phyloP scores from a whole-genome alignment of 2,329 filamentous ascomycete genomes.

The Arthrobotrys musiformis region DNA sequence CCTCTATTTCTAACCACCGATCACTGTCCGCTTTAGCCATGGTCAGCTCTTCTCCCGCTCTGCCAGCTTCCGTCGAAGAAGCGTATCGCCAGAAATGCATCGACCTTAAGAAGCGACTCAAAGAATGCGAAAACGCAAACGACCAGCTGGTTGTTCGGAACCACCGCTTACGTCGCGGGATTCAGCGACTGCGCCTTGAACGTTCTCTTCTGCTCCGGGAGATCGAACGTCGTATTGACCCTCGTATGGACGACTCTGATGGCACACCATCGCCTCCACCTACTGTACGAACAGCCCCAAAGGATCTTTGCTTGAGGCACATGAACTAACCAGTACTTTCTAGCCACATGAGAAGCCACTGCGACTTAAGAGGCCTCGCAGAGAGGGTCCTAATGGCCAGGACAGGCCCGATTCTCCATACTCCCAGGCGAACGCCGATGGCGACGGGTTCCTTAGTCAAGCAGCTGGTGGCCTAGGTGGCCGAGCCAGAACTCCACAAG shows the following conservation, averaged over 20 bases:
- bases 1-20: slow-evolving; percentile 7
- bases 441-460: slow-evolving; percentile 28
- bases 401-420: slow-evolving; percentile 58
- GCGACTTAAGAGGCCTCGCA: slow-evolving; percentile 72
- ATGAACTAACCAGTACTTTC: slow-evolving; percentile 3
- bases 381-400: slow-evolving; percentile 58
- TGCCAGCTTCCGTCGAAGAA: slow-evolving; percentile 91
- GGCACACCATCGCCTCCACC: slow-evolving; percentile 82
- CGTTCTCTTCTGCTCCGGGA: slow-evolving; percentile 79
- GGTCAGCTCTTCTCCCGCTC: slow-evolving; percentile 64
- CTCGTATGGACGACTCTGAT: slow-evolving; percentile 80
- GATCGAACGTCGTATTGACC: slow-evolving; percentile 77
- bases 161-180: slow-evolving; percentile 80
- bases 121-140: slow-evolving; percentile 91
- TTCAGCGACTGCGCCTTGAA: slow-evolving; percentile 91
- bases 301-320: not conserved
- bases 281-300: slow-evolving; percentile 69
- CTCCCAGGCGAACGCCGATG: slow-evolving; percentile 56
- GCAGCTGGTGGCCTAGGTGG: slow-evolving; percentile 1
- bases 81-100: slow-evolving; percentile 97
- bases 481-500: slow-evolving; percentile 40
- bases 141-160: slow-evolving; percentile 83
- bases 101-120: slow-evolving; percentile 88
- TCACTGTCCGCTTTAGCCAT: slow-evolving; percentile 16
- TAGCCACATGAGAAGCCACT: slow-evolving; percentile 82